A percentile compares a stretch with the other conserved stretches of the same genome.
Conservation (phyloP, 306 rosid species). For the Vicia sativa region DNA sequence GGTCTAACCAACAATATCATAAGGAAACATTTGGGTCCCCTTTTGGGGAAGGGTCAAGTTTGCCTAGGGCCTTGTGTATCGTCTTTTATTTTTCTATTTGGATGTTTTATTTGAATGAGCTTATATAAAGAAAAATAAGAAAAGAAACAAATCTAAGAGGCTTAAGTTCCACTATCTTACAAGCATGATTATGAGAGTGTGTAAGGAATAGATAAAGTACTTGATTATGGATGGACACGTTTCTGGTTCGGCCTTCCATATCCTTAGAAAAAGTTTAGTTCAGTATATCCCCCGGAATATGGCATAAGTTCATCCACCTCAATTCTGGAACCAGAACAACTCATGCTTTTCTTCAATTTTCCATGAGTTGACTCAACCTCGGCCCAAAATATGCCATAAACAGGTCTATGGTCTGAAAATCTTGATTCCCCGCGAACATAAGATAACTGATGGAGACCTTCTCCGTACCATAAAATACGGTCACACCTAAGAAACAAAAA, state of each 20-base stretch:
- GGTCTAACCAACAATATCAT: slow-evolving; percentile 33
- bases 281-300: slow-evolving; percentile 92
- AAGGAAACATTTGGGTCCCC: slow-evolving; percentile 28
- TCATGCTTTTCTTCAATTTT: slow-evolving; percentile 81
- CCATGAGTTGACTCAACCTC: slow-evolving; percentile 90
- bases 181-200: slow-evolving; percentile 31
- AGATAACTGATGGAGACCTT: slow-evolving; percentile 91
- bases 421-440: slow-evolving; percentile 96
- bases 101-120: slow-evolving; percentile 24
- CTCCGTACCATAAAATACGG: slow-evolving; percentile 95
- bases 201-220: slow-evolving; percentile 49
- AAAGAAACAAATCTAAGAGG: slow-evolving; percentile 13
- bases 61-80: slow-evolving; percentile 25
- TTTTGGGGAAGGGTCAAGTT: not conserved
- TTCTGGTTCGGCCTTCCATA: slow-evolving; percentile 45
- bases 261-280: slow-evolving; percentile 84
- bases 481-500: slow-evolving; percentile 72
- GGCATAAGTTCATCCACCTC: slow-evolving; percentile 95
- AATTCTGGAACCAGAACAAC: slow-evolving; percentile 83
- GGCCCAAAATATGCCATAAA: slow-evolving; percentile 90
- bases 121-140: not conserved
- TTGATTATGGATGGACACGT: slow-evolving; percentile 44
- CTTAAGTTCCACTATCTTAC: slow-evolving; percentile 29
- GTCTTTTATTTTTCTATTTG: slow-evolving; percentile 30
- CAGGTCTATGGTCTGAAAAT: slow-evolving; percentile 97